Evolutionary conservation across 1,284 basidiomycete genomes (phyloP), one percentile per base, ranked within the genome.

Genomic region (Marasmius oreades): DNA sequence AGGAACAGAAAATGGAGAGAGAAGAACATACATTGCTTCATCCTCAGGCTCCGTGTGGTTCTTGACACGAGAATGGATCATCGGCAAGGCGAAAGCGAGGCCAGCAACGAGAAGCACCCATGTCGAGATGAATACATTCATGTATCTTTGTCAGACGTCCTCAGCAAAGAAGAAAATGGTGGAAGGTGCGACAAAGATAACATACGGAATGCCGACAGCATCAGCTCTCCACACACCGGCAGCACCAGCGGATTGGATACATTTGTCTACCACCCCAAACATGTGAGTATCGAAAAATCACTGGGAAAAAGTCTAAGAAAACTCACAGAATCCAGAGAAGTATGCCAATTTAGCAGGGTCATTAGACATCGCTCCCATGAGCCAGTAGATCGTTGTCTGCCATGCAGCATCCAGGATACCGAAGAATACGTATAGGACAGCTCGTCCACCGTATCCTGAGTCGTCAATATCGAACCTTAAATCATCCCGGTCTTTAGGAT

Each of bases 331-430:
- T 57, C 78, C 77, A 34, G 77, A 68, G 60, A 84, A 78, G 62
- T 83, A 72, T 0, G 82, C 82, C 16, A 85, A 70, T 62, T 81
- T 80, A 23, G 71, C 76, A 7, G 80, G 77, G 60, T 84, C 78
- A 58, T 84, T 83, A 4, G 78, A 80, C 78, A 85, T 80, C 11
- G 80, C 78, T 44, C 82, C 82, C 73, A 82, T 79, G 54, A 81
- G 67, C 82, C 80, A 82, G 67, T 83, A 85, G 2, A 75, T 72
- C 3, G 74, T 77, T 3, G 80, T 81, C 34, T 52, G 50, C 80
- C 82, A 85, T 72, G 82, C 77, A 1, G 82, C 73, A 60, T 85
- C 82, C 44, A 83, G 71, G 4, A 83, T 44, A 51, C 82, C 81
- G 56, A 75, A 81, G 66, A 81, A 78, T 59, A 86, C 77, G 69